A percentile compares a stretch with the other conserved stretches of the same genome.
Conservation (phyloP, 1,284 basidiomycete genomes). For the Trichosporon inkin region DNA sequence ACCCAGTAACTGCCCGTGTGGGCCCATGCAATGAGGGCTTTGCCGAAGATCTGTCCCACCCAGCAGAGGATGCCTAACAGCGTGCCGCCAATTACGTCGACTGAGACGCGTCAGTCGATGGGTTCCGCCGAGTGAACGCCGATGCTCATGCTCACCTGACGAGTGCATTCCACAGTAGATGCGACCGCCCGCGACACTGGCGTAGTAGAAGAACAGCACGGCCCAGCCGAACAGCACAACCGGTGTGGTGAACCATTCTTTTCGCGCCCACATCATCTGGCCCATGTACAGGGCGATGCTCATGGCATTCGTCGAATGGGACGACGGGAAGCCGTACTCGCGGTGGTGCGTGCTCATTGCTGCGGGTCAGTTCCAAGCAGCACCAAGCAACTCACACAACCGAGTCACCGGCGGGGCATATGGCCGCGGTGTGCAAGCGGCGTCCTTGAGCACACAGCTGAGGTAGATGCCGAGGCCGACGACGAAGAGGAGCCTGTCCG, state of each 20-base stretch:
- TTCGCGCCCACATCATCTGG: slow-evolving; percentile 33
- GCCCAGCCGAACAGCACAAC: slow-evolving; percentile 24
- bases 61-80: slow-evolving; percentile 66
- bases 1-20: slow-evolving; percentile 59
- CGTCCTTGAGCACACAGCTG: slow-evolving; percentile 80
- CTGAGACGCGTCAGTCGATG: slow-evolving; percentile 32
- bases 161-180: slow-evolving; percentile 91
- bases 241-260: slow-evolving; percentile 21
- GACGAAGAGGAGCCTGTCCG: slow-evolving; percentile 61
- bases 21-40: slow-evolving; percentile 49
- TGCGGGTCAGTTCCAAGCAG: slow-evolving; percentile 39
- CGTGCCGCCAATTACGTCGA: slow-evolving; percentile 67
- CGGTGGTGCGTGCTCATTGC: slow-evolving; percentile 75
- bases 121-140: background rate
- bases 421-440: slow-evolving; percentile 85
- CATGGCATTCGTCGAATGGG: slow-evolving; percentile 86
- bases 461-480: slow-evolving; percentile 77
- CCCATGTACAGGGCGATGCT: slow-evolving; percentile 75
- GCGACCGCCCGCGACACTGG: slow-evolving; percentile 80
- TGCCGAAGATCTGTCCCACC: slow-evolving; percentile 52
- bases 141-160: slow-evolving; percentile 28
- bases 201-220: slow-evolving; percentile 61
- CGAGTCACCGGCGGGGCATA: slow-evolving; percentile 85
- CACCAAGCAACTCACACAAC: slow-evolving; percentile 50
- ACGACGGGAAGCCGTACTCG: slow-evolving; percentile 77